phyloP scores from a whole-genome alignment of 352 stramenopile species.

The Stephanocyclus meneghinianus region DNA sequence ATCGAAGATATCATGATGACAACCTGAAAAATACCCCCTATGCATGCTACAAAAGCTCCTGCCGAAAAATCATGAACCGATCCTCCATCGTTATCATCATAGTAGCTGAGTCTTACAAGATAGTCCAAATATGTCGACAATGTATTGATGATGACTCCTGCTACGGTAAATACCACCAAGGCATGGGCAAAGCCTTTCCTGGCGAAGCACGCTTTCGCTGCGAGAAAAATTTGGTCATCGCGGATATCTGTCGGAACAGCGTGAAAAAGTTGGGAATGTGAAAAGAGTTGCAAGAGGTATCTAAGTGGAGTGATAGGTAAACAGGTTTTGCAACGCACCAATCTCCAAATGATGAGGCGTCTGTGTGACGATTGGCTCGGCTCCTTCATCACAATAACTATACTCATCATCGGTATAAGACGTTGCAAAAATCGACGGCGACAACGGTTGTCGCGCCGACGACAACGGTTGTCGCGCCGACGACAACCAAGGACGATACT shows the following conservation, averaged over 20 bases:
- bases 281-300: neutral
- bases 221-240: conserved; percentile 72
- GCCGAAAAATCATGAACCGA: neutral
- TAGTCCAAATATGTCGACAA: conserved; percentile 79
- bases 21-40: conserved; percentile 74
- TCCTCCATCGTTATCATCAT: conserved; percentile 31
- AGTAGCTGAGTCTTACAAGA: conserved; percentile 64
- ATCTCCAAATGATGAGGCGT: conserved; percentile 72
- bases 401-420: conserved; percentile 25
- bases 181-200: conserved; percentile 70
- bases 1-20: conserved; percentile 78
- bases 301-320: too few species aligned
- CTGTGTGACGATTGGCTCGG: conserved; percentile 64
- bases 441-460: neutral
- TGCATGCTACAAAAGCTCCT: conserved; percentile 61
- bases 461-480: neutral
- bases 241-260: conserved; percentile 47
- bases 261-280: neutral
- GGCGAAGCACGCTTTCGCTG: conserved; percentile 64
- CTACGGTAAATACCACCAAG: conserved; percentile 70
- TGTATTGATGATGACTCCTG: conserved; percentile 77
- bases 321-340: neutral
- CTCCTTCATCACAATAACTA: conserved; percentile 49
- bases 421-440: conserved; percentile 13
- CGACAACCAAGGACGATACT: neutral